Percentiles rank a stretch among this genome's conserved stretches.
These are phyloP conservation scores for Saccharomyces hybrid DNA, from an alignment of 1,139 yeast species.

Conservation along the genomic window DNA sequence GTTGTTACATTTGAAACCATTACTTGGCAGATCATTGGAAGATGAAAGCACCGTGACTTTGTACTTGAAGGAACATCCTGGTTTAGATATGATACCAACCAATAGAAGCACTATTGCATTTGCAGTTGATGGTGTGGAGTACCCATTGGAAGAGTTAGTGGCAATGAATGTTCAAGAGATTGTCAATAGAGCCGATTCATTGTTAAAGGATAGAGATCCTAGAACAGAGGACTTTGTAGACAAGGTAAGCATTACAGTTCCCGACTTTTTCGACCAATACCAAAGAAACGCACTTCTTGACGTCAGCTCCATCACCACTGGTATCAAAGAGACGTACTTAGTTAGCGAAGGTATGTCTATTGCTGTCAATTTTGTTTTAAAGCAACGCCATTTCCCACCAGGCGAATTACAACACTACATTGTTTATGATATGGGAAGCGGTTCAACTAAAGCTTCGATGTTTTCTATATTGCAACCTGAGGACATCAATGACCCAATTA, in stretches of 20 bases:
- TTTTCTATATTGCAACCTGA: slow-evolving; percentile 49
- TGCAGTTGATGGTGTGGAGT: slow-evolving; percentile 42
- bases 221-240: slow-evolving; percentile 56
- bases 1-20: slow-evolving; percentile 56
- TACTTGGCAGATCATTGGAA: slow-evolving; percentile 57
- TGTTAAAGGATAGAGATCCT: slow-evolving; percentile 38
- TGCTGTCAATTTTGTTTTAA: slow-evolving; percentile 64
- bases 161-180: slow-evolving; percentile 78
- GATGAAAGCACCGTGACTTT: slow-evolving; percentile 39
- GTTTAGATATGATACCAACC: slow-evolving; percentile 46
- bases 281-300: slow-evolving; percentile 70
- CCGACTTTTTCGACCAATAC: slow-evolving; percentile 57
- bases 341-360: slow-evolving; percentile 91
- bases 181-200: slow-evolving; percentile 51
- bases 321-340: slow-evolving; percentile 48
- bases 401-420: slow-evolving; percentile 55
- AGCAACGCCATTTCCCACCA: slow-evolving; percentile 32
- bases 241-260: slow-evolving; percentile 49
- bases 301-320: slow-evolving; percentile 40
- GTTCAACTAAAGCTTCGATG: slow-evolving; percentile 79
- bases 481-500: slow-evolving; percentile 35
- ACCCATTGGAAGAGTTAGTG: slow-evolving; percentile 67
- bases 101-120: slow-evolving; percentile 50
- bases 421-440: slow-evolving; percentile 89
- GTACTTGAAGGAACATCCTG: slow-evolving; percentile 53